phyloP scores from a whole-genome alignment of 495 filamentous ascomycete species.

The Lasiosphaeria hispida region DNA sequence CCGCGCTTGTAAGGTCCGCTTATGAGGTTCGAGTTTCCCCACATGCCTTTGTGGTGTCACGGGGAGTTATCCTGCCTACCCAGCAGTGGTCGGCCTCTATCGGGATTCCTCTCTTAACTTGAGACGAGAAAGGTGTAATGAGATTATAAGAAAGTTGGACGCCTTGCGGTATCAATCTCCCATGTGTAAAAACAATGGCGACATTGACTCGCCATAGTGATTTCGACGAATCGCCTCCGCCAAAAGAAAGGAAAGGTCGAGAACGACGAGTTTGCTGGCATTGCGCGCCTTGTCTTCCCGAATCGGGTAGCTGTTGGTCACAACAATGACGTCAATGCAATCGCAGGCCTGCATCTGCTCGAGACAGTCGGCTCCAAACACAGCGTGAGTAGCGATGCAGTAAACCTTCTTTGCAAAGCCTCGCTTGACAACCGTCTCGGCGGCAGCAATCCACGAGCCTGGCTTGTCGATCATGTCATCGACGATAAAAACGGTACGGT shows the following conservation, averaged over 20 bases:
- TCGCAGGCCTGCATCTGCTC: constrained; percentile 88
- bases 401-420: constrained; percentile 92
- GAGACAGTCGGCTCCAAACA: constrained; percentile 86
- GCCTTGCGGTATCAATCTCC: constrained; percentile 45
- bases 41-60: constrained; percentile 11
- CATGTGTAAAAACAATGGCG: constrained; percentile 74
- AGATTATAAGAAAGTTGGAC: constrained; percentile 10
- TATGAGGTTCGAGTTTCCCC: constrained; percentile 17
- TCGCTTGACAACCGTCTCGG: constrained; percentile 92
- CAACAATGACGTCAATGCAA: constrained; percentile 89
- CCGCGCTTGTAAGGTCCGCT: constrained; percentile 27
- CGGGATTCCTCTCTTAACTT: constrained; percentile 1
- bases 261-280: constrained; percentile 79
- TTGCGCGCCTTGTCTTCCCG: constrained; percentile 63
- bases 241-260: constrained; percentile 83
- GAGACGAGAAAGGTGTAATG: constrained; percentile 1
- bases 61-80: not conserved
- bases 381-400: constrained; percentile 93
- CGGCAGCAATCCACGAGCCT: constrained; percentile 96
- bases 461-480: constrained; percentile 99
- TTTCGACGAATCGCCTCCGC: constrained; percentile 92
- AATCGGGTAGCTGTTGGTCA: constrained; percentile 96
- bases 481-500: constrained; percentile 84
- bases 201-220: constrained; percentile 88
- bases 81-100: not conserved